Percentiles rank a stretch among this genome's conserved stretches.
phyloP scores from a whole-genome alignment of 2,329 filamentous ascomycete genomes.

The Lachnellula suecica region DNA sequence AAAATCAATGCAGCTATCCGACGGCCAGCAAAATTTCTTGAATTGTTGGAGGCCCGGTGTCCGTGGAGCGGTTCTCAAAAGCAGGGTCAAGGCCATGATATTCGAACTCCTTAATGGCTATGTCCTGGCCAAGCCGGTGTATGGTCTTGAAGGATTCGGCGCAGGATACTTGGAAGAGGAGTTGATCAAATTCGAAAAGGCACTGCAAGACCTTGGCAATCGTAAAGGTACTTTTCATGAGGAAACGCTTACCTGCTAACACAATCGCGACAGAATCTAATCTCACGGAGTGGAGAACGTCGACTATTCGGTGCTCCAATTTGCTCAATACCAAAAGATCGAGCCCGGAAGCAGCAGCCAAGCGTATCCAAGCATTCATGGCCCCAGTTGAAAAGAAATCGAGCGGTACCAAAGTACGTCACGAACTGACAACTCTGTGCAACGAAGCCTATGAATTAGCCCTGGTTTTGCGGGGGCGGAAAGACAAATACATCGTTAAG shows the following conservation, averaged over 20 bases:
- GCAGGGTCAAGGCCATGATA: conserved; percentile 2
- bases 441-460: not conserved
- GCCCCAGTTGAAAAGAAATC: not conserved
- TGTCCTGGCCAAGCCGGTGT: conserved; percentile 1
- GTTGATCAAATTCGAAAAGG: not conserved
- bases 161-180: not conserved
- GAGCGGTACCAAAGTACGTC: not conserved
- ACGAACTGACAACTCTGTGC: not conserved
- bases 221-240: too few species aligned
- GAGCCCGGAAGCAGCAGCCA: not conserved
- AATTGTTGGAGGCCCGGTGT: not conserved
- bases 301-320: not conserved
- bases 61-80: not conserved
- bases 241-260: too few species aligned
- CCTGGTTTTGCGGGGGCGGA: not conserved
- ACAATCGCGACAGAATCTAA: too few species aligned
- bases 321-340: not conserved
- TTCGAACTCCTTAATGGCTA: conserved; percentile 3
- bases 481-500: not conserved
- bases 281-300: conserved; percentile 9
- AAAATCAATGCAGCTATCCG: too few species aligned
- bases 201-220: too few species aligned
- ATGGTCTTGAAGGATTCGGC: conserved; percentile 5
- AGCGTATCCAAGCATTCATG: not conserved
- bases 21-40: not conserved